Conservation (phyloP, 257 asterid species). For the Marsdenia floribunda region DNA sequence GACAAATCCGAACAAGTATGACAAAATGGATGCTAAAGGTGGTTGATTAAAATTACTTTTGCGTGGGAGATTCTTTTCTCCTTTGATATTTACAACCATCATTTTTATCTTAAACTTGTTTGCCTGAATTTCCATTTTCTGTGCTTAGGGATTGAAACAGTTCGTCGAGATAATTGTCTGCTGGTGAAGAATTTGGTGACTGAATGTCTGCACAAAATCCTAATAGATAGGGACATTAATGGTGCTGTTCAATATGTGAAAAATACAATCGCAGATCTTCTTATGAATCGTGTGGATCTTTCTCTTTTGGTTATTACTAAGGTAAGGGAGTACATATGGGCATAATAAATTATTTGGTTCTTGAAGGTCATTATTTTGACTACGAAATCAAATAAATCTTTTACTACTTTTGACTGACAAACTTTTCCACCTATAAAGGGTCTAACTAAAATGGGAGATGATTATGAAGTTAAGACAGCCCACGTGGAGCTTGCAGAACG, state of each 20-base stretch:
- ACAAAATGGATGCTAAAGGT: slow-evolving; percentile 99
- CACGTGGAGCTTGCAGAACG: slow-evolving; percentile 99
- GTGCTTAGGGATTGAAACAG: slow-evolving; percentile 87
- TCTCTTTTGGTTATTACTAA: slow-evolving; percentile 96
- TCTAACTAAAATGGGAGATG: slow-evolving; percentile 94
- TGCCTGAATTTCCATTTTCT: slow-evolving; percentile 10
- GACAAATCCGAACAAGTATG: slow-evolving; percentile 90
- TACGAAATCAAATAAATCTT: not conserved
- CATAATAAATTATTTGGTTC: not conserved
- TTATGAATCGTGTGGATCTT: slow-evolving; percentile 95
- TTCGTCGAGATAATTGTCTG: slow-evolving; percentile 93
- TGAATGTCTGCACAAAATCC: slow-evolving; percentile 90
- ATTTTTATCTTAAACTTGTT: not conserved
- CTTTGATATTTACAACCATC: not conserved
- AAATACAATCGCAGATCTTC: slow-evolving; percentile 92
- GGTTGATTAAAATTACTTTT: slow-evolving; percentile 19
- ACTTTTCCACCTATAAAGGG: slow-evolving; percentile 46
- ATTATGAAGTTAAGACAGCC: slow-evolving; percentile 96
- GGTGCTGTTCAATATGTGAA: slow-evolving; percentile 97
- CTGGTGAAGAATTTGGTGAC: slow-evolving; percentile 86
- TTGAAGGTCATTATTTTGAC: not conserved
- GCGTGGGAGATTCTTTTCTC: not conserved
- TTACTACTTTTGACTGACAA: not conserved
- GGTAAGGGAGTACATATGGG: slow-evolving; percentile 34
- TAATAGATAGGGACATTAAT: slow-evolving; percentile 83